Base-by-base conservation (phyloP, 2,329 filamentous ascomycete species). In the Sphaerulina populicola region DNA sequence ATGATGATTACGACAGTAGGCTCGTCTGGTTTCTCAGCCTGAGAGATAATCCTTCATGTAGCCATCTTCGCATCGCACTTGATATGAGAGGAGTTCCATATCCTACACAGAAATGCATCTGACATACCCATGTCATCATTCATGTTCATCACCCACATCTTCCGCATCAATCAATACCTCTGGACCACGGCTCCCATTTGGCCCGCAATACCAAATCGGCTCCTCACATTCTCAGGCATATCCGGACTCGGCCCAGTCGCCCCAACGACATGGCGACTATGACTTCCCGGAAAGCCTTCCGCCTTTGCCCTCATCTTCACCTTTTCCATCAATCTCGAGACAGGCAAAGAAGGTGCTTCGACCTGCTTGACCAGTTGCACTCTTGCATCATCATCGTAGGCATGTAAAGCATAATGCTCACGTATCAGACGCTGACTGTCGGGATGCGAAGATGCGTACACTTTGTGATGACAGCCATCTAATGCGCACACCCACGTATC, bases 401-500 rank as follows among this genome's bases (percentile, higher is more conserved):
- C 77, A 61, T 88, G 84, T 47, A 77, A 71, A 36, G 72, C 72
- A 56, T 82, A 77, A 62, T 88, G 85, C 43, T 77, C 71, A 14
- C 72, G 72, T 41, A 88, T 83, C 8, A 78, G 68, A 4, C 72
- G 68, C 52, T 79, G 75, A 21, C 78, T 78, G 0, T 75, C 72
- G 2, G 75, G 68, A 38, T 77, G 73, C 40, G 80, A 76, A n/a
- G 79, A 80, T 2, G 75, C 76, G 54, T 82, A 81, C 9, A 87
- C 79, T 37, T 82, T 74, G 58, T 81, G 81, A 35, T 70, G 70
- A 61, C 85, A 88, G 21, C 77, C 81, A 9, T 80, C 77, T 54
- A 83, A 74, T 4, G 77, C 76, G 60, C 85, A 88, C 1, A 71
- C 71, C 83, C 84, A 88, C 0, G 80, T 80, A 47, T 82, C 77